Base-by-base conservation (phyloP, 257 asterid species). In the Penstemon davidsonii region DNA sequence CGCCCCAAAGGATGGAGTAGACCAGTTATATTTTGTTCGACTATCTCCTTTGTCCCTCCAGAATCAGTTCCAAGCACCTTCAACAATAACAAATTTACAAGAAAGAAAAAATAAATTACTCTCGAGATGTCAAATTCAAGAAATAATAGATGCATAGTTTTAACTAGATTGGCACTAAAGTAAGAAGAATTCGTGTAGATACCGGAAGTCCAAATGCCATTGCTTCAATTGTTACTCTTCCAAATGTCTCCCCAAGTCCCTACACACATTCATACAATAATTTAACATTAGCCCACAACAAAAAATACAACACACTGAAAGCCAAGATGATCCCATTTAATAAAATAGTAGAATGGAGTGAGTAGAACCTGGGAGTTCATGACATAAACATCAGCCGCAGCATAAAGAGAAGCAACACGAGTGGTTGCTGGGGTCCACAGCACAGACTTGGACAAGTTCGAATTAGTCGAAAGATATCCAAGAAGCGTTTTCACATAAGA, bases 121-220 rank as follows among this genome's bases (percentile, higher is more conserved):
- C 33, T 25, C 33, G 2, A 25, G 33, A 25, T 25, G 33, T 1
- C 33, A 25, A 25, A 25, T 25, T 44, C 46, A 43, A 44, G 41
- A 18, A 43, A 15, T 38, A 43, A 52, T n/a, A n/a, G n/a, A 25
- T 25, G 33, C 12, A 60, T 10, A 59, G 4, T 12, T 15, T 38
- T 5, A 71, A 68, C 9, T 25, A 45, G n/a, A 60, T 13, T 18
- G 55, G 6, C 45, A 36, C 4, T 37, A 56, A 55, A 50, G 42
- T 11, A 64, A 68, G 70, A 50, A 18, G 70, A 67, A 66, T 40
- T 33, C 61, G 58, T 39, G 0, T 4, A 37, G 43, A 13, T 89
- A 94, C 99, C 6, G 99, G 99, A 74, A 91, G 96, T 80, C 98
- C 99, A 66, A 94, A 94, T 76, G 98, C 89, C 99, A 94, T 94